Conservation (phyloP, 2,329 filamentous ascomycete genomes). For the Conoideocrella luteorostrata region DNA sequence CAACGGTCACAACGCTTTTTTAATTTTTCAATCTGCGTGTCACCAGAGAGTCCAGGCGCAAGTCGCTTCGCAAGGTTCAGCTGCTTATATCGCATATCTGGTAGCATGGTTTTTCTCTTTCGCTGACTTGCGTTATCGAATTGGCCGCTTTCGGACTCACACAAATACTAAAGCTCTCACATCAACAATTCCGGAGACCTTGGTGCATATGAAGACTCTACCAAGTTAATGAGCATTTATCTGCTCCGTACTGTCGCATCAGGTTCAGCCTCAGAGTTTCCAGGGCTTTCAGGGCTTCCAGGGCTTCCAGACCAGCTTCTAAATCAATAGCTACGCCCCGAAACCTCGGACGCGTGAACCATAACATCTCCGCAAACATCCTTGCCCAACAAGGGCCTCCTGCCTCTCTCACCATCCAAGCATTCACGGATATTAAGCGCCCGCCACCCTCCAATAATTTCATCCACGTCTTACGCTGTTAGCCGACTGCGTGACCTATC, state of each 20-base stretch:
- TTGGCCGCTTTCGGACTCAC: too few relatives aligned
- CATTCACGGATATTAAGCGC: conserved; percentile 4
- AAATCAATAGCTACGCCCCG: background rate
- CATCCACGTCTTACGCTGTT: background rate
- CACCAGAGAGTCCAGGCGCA: too few relatives aligned
- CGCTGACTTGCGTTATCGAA: too few relatives aligned
- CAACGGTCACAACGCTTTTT: too few relatives aligned
- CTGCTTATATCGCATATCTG: too few relatives aligned
- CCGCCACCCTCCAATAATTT: background rate
- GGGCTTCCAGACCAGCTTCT: background rate
- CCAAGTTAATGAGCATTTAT: too few relatives aligned
- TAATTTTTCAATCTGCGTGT: too few relatives aligned
- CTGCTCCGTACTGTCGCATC: background rate
- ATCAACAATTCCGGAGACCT: too few relatives aligned
- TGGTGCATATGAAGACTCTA: too few relatives aligned
- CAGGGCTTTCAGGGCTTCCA: background rate
- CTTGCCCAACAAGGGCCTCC: conserved; percentile 1
- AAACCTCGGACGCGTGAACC: background rate
- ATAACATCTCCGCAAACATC: conserved; percentile 4
- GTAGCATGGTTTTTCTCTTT: too few relatives aligned
- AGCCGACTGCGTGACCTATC: conserved; percentile 1
- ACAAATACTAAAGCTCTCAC: too few relatives aligned
- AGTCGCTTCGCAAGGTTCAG: too few relatives aligned
- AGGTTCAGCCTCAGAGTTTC: background rate
- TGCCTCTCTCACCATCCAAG: background rate